Evolutionary conservation across 768 basidiomycete species (phyloP), one percentile per base, ranked within the genome.

Genomic region (Cyclocybe aegerita): DNA sequence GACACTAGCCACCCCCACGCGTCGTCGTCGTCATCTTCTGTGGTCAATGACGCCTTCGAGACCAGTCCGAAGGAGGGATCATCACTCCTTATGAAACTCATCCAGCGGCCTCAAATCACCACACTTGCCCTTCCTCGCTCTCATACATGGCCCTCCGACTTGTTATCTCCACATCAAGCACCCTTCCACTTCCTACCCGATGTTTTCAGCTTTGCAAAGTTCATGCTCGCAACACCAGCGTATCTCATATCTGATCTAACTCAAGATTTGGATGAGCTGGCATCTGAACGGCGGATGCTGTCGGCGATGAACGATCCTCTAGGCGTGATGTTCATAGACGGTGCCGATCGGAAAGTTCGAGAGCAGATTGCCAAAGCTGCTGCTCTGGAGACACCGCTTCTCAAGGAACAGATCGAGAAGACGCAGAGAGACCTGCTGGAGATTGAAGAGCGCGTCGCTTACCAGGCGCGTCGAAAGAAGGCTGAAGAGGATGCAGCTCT

Each of bases 131-230:
- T 99, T 6, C 97, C 97, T 35, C 86, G 93, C 16, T 95, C 96
- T 1, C 61, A 73, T 11, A 92, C 93, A 2, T 99, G 95, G 95
- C 96, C 93, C 1, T 96, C 93, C 1, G 93, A 96, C 52, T 79
- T 95, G 2, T 71, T 97, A 30, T 88, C 91, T 10, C 90, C 93
- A 14, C 92, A 95, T 57, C 88, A 94, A 61, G 91, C 93, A 0
- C 96, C 97, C 6, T 98, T 95, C 74, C 83, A 97, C 64, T 98
- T 99, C 73, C 77, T 96, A 15, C 97, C 95, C 0, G 93, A 98
- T 61, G 89, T 97, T 36, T 84, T 85, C 55, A 71, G 73, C 35
- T 97, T 88, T 66, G 80, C 94, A 14, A 93, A 92, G 63, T 97
- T 98, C 73, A 97, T 98, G 94, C 83, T 98, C 17, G 93, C 93